Evolutionary conservation across 176 grass and related monocot genomes (phyloP).

Genomic region (Leersia perrieri): DNA sequence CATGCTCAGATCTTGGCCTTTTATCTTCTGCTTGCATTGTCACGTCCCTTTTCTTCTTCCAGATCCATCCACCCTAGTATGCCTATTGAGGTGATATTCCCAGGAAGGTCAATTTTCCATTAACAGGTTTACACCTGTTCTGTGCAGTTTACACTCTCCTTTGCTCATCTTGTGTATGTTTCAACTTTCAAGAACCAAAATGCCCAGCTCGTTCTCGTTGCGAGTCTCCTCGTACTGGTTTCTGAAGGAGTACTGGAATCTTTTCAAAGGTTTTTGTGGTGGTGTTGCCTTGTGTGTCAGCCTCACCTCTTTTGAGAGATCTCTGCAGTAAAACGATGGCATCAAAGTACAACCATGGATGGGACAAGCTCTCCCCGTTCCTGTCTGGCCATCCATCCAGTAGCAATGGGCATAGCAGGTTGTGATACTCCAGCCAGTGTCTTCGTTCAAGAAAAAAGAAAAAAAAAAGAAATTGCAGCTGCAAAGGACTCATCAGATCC

Average conservation of each 20-base stretch:
- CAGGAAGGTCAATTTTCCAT: slow-evolving; percentile 9
- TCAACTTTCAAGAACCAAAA: not conserved
- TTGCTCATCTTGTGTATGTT: not conserved
- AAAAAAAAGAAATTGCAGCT: too few relatives aligned
- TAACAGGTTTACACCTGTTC: not conserved
- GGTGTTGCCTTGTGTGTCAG: not conserved
- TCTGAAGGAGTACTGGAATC: not conserved
- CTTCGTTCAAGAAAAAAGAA: not conserved
- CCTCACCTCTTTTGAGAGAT: not conserved
- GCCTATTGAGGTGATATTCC: slow-evolving; percentile 17
- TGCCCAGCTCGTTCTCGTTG: not conserved
- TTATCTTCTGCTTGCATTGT: slow-evolving; percentile 18
- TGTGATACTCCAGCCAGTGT: not conserved
- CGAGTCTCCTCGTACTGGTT: not conserved
- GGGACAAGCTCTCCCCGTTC: not conserved
- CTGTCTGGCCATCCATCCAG: slow-evolving; percentile 2
- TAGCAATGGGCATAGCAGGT: not conserved
- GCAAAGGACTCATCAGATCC: not conserved
- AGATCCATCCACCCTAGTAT: not conserved
- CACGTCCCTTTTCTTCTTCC: slow-evolving; percentile 26
- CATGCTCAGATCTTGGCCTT: slow-evolving; percentile 40
- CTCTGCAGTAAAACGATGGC: not conserved
- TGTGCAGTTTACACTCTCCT: not conserved
- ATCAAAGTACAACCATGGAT: not conserved
- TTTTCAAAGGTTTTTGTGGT: not conserved